These are phyloP conservation scores for Cryphonectria naterciae DNA, from an alignment of 2,329 filamentous ascomycete species.

Conservation along the genomic window DNA sequence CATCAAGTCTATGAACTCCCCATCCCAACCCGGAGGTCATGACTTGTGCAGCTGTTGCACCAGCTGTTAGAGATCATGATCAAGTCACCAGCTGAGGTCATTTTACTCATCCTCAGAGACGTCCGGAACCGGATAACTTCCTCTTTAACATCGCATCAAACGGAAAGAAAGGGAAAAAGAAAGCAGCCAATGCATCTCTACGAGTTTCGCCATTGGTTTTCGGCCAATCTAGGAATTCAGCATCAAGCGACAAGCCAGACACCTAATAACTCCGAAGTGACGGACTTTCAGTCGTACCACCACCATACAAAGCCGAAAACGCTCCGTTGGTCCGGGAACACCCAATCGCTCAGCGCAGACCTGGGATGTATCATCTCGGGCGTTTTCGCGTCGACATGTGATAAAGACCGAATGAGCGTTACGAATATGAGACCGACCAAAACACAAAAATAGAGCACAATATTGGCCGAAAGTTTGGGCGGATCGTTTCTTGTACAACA, in stretches of 20 bases:
- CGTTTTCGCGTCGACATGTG: background rate
- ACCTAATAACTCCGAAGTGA: background rate
- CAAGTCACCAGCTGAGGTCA: background rate
- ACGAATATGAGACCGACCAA: background rate
- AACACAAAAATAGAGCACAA: background rate
- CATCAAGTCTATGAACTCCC: background rate
- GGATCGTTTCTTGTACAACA: background rate
- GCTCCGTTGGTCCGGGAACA: background rate
- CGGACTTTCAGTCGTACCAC: background rate
- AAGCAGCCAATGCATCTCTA: background rate
- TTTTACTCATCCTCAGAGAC: background rate
- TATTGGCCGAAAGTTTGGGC: background rate
- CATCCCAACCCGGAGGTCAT: background rate
- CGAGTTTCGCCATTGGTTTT: background rate
- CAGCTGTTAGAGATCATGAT: background rate
- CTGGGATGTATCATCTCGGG: background rate
- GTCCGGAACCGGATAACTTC: background rate
- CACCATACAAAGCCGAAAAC: background rate
- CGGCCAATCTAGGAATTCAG: background rate
- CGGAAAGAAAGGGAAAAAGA: background rate
- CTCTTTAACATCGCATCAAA: background rate
- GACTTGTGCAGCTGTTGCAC: background rate
- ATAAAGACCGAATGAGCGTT: slow-evolving; percentile 1
- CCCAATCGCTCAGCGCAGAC: background rate
- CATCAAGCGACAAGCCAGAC: background rate